Conservation (phyloP, 345 rosid species). For the Adansonia digitata region DNA sequence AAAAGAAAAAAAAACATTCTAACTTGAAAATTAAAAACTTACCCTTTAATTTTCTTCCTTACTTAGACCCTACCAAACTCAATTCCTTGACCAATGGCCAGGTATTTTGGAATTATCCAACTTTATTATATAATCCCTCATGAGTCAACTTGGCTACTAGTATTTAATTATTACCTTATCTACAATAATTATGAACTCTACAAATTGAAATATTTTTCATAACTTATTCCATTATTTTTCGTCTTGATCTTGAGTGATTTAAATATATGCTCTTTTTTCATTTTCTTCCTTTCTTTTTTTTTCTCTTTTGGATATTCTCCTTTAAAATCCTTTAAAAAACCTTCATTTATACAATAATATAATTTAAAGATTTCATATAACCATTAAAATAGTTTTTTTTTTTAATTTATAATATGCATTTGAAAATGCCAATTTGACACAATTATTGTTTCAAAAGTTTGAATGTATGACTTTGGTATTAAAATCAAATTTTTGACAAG, state of each 20-base stretch:
- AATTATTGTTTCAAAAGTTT: background rate
- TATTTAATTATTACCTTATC: background rate
- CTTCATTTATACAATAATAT: background rate
- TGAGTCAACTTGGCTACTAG: conserved; percentile 1
- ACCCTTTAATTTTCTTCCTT: background rate
- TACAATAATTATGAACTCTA: background rate
- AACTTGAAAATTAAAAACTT: conserved; percentile 16
- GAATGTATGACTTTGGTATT: background rate
- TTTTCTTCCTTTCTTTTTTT: background rate
- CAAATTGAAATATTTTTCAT: background rate
- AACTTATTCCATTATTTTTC: background rate
- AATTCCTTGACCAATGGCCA: background rate
- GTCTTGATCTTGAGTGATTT: background rate
- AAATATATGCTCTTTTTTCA: background rate
- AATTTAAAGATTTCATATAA: background rate
- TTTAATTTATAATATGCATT: background rate
- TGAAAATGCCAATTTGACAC: background rate
- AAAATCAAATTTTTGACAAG: background rate
- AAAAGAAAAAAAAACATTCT: background rate
- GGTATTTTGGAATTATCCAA: background rate
- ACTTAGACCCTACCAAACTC: conserved; percentile 4
- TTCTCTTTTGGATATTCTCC: background rate
- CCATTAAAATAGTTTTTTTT: background rate
- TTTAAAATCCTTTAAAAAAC: background rate
- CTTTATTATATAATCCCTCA: background rate